Percentiles rank a stretch among this genome's conserved stretches.
These are phyloP conservation scores for Cladosporium sp. DNA, from an alignment of 2,329 filamentous ascomycete species.

Conservation along the genomic window DNA sequence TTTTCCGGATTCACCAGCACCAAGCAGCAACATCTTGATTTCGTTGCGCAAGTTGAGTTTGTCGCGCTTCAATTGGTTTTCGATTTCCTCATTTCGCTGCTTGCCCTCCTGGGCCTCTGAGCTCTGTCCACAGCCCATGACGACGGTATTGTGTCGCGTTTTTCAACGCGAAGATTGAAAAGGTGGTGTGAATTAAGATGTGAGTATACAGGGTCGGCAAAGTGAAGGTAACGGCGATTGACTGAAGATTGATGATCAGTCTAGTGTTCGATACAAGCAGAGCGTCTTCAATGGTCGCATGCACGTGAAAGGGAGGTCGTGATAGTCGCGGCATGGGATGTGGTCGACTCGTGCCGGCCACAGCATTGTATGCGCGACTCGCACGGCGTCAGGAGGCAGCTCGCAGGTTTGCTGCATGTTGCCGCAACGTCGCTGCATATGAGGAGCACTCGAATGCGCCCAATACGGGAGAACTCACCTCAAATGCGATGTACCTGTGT, in stretches of 20 bases:
- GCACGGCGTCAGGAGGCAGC: neutral
- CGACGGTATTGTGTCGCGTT: slow-evolving; percentile 39
- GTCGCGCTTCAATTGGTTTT: slow-evolving; percentile 97
- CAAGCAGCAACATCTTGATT: slow-evolving; percentile 99
- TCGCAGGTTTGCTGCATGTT: neutral
- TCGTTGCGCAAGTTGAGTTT: slow-evolving; percentile 99
- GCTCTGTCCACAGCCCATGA: slow-evolving; percentile 99
- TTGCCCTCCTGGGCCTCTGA: slow-evolving; percentile 99
- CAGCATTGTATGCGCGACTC: neutral
- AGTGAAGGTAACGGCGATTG: neutral
- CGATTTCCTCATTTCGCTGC: slow-evolving; percentile 99
- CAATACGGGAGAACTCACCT: neutral
- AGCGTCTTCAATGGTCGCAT: neutral
- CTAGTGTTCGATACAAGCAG: neutral
- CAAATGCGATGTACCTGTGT: slow-evolving; percentile 1
- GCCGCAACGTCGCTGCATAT: neutral
- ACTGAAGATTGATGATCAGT: neutral
- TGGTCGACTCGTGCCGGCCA: neutral
- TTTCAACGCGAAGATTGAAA: neutral
- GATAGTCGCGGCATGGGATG: neutral
- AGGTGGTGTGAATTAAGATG: neutral
- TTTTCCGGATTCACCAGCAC: slow-evolving; percentile 97
- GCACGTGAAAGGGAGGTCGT: neutral
- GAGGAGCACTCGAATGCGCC: neutral
- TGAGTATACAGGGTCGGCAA: neutral